Evolutionary conservation across 2,329 filamentous ascomycete genomes (phyloP).

Genomic region (Colletotrichum shisoi): DNA sequence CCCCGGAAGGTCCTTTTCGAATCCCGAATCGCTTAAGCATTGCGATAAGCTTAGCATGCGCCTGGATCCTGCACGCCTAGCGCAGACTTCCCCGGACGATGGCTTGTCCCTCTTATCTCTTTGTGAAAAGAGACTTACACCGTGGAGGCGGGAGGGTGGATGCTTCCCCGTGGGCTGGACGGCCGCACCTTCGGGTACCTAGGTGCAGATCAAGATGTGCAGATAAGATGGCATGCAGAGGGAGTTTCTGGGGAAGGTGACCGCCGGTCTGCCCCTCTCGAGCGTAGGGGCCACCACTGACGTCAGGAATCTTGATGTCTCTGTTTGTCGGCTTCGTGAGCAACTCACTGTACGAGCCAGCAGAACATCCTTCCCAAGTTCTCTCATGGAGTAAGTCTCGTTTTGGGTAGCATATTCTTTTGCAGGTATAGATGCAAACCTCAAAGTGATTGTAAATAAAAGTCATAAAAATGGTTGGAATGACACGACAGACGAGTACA

Average conservation of each 20-base stretch:
- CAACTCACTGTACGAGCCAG: background rate
- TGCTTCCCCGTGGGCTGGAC: constrained; percentile 2
- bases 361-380: background rate
- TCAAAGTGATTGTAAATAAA: no score
- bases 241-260: constrained; percentile 1
- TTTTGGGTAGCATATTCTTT: background rate
- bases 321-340: no score
- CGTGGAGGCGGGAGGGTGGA: constrained; percentile 1
- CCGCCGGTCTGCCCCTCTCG: background rate
- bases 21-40: background rate
- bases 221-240: constrained; percentile 5
- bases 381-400: background rate
- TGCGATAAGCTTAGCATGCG: background rate
- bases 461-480: background rate
- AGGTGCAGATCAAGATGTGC: constrained; percentile 1
- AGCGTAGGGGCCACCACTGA: background rate
- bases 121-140: background rate
- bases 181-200: constrained; percentile 1
- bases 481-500: no score
- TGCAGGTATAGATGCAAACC: background rate
- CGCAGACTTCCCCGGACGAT: constrained; percentile 3
- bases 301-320: constrained; percentile 4
- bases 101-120: background rate
- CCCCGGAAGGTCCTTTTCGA: background rate
- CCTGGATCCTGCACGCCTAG: background rate